These are phyloP conservation scores for Endocalyx cinctus DNA, from an alignment of 2,329 filamentous ascomycete species.

Conservation along the genomic window DNA sequence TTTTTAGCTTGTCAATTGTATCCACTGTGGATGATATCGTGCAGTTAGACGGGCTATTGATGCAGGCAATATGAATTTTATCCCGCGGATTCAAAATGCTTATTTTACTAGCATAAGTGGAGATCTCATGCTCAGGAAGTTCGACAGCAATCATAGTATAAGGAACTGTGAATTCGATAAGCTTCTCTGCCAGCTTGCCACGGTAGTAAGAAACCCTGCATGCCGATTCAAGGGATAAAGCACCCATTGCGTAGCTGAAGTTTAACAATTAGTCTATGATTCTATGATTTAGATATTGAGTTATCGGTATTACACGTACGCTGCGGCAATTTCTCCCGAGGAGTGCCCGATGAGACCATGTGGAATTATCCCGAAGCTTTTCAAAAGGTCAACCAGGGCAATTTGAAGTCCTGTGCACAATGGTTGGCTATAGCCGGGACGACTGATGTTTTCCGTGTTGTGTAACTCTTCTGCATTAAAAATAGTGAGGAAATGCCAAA, in stretches of 20 bases:
- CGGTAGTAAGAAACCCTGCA: constrained; percentile 12
- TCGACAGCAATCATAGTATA: constrained; percentile 29
- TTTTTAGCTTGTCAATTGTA: constrained; percentile 14
- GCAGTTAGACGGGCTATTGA: constrained; percentile 25
- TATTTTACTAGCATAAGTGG: background rate
- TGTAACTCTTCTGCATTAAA: constrained; percentile 11
- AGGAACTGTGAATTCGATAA: background rate
- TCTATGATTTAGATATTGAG: background rate
- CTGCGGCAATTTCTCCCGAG: constrained; percentile 35
- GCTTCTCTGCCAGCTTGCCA: constrained; percentile 6
- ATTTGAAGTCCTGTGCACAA: constrained; percentile 40
- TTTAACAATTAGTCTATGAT: background rate
- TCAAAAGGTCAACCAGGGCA: constrained; percentile 31
- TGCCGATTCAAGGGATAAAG: constrained; percentile 10
- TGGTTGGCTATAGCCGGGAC: constrained; percentile 31
- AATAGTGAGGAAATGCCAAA: background rate
- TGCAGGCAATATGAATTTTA: constrained; percentile 18
- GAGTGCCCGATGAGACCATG: constrained; percentile 31
- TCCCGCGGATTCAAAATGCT: constrained; percentile 1
- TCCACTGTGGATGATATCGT: constrained; percentile 27
- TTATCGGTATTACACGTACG: constrained; percentile 17
- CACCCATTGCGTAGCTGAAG: constrained; percentile 8
- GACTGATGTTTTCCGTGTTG: constrained; percentile 10
- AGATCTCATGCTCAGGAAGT: constrained; percentile 7
- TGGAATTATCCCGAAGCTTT: constrained; percentile 24